Conservation (phyloP, 768 basidiomycete species). For the Suillus fuscotomentosus region DNA sequence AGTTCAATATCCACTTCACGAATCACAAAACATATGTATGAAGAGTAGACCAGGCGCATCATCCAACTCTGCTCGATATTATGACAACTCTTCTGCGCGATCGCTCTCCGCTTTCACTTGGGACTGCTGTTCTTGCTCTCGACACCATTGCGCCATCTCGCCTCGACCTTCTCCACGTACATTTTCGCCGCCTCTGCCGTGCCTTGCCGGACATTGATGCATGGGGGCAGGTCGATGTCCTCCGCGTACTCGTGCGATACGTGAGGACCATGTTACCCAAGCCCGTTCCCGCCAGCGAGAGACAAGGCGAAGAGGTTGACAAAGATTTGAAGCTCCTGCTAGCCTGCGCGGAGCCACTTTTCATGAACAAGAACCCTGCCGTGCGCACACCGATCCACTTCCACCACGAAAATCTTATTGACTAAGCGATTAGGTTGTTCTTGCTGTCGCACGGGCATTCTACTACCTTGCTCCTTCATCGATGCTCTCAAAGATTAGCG, state of each 20-base stretch:
- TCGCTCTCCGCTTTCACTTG: constrained; percentile 83
- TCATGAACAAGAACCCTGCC: constrained; percentile 86
- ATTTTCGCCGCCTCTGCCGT: constrained; percentile 82
- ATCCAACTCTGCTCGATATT: constrained; percentile 67
- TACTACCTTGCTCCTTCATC: constrained; percentile 71
- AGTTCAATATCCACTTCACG: constrained; percentile 4
- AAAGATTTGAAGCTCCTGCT: constrained; percentile 75
- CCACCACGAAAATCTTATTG: not conserved
- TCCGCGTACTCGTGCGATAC: constrained; percentile 80
- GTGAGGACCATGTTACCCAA: constrained; percentile 79
- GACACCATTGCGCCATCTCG: constrained; percentile 83
- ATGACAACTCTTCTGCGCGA: constrained; percentile 66
- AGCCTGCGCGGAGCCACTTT: constrained; percentile 67
- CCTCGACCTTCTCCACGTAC: constrained; percentile 83
- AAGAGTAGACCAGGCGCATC: constrained; percentile 75
- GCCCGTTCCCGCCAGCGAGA: constrained; percentile 39
- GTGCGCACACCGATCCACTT: constrained; percentile 41
- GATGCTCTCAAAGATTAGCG: constrained; percentile 53
- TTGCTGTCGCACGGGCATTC: constrained; percentile 70
- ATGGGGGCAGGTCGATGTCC: constrained; percentile 88
- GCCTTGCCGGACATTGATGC: constrained; percentile 91
- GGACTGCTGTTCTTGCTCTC: constrained; percentile 84
- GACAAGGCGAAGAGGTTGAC: constrained; percentile 65
- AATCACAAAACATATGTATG: constrained; percentile 3
- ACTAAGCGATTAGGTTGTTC: constrained; percentile 57